Evolutionary conservation across 2,329 filamentous ascomycete species (phyloP).

Genomic region (Fusarium sp.): DNA sequence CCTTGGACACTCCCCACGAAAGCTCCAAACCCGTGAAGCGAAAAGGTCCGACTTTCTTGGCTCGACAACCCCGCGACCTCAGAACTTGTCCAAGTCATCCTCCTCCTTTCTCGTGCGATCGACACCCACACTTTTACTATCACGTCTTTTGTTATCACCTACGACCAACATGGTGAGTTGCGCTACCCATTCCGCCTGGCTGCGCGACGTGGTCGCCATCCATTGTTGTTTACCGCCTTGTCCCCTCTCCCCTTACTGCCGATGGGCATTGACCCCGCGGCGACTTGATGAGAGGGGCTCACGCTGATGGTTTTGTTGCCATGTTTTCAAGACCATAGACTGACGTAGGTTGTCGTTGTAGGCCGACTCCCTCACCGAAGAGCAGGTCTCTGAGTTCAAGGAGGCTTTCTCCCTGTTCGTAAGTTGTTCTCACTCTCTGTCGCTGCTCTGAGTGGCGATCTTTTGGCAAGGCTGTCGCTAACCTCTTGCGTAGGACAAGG

Average conservation of each 20-base stretch:
- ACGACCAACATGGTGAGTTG: constrained; percentile 47
- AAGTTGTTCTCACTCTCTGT: constrained; percentile 59
- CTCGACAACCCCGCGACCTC: constrained; percentile 45
- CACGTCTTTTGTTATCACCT: constrained; percentile 31
- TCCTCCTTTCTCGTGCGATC: constrained; percentile 42
- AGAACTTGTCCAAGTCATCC: constrained; percentile 47
- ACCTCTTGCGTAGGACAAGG: constrained; percentile 75
- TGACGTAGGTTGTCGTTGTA: constrained; percentile 55
- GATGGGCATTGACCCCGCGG: constrained; percentile 41
- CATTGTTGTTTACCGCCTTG: constrained; percentile 10
- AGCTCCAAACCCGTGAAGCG: constrained; percentile 42
- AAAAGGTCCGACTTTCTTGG: constrained; percentile 47
- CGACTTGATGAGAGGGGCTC: constrained; percentile 44
- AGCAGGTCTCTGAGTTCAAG: constrained; percentile 99
- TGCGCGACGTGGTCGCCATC: constrained; percentile 7
- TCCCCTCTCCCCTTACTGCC: constrained; percentile 24
- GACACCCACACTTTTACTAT: constrained; percentile 36
- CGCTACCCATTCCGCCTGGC: not conserved
- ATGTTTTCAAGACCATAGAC: constrained; percentile 25
- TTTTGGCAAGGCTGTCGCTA: constrained; percentile 36
- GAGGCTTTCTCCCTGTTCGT: constrained; percentile 99
- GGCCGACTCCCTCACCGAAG: constrained; percentile 99
- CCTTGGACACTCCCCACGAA: constrained; percentile 41
- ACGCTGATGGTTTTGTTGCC: constrained; percentile 34
- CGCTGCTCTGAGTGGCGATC: not conserved